These are phyloP conservation scores for Croton laevigatus DNA, from an alignment of 441 rosid species.

Conservation along the genomic window DNA sequence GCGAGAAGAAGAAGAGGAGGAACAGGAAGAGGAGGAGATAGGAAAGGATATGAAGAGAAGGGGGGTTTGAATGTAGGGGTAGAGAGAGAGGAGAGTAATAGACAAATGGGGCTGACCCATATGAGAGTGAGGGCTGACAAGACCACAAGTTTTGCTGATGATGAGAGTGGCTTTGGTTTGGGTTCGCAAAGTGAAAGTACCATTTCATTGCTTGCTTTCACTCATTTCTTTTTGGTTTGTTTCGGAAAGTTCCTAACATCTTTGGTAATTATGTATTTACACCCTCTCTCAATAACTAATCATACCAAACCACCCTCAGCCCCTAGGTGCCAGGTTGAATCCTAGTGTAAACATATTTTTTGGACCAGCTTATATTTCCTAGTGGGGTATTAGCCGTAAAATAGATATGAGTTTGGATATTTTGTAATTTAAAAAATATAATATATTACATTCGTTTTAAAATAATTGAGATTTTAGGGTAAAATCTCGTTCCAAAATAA, in stretches of 20 bases:
- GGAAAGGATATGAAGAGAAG: not conserved
- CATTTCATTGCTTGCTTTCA: slow-evolving; percentile 23
- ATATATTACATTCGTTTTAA: too few relatives aligned
- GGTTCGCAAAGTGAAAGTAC: slow-evolving; percentile 29
- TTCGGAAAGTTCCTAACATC: slow-evolving; percentile 22
- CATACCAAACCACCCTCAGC: too few relatives aligned
- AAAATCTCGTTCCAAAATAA: too few relatives aligned
- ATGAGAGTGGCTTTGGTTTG: slow-evolving; percentile 30
- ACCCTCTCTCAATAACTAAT: not conserved
- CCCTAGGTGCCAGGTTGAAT: too few relatives aligned
- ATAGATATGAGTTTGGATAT: too few relatives aligned
- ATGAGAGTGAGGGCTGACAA: slow-evolving; percentile 49
- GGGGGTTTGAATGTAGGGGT: slow-evolving; percentile 13
- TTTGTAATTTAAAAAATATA: too few relatives aligned
- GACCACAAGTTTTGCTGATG: slow-evolving; percentile 41
- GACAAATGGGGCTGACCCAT: slow-evolving; percentile 40
- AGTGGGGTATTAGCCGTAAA: too few relatives aligned
- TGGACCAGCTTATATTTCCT: too few relatives aligned
- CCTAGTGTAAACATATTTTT: too few relatives aligned
- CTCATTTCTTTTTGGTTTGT: slow-evolving; percentile 17
- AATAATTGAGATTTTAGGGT: too few relatives aligned
- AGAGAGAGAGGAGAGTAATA: slow-evolving; percentile 14
- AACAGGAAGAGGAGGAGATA: not conserved
- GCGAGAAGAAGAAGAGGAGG: not conserved
- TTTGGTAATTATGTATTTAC: slow-evolving; percentile 5